Base-by-base conservation (phyloP, 2,329 filamentous ascomycete genomes). In the Botrytis cinerea region DNA sequence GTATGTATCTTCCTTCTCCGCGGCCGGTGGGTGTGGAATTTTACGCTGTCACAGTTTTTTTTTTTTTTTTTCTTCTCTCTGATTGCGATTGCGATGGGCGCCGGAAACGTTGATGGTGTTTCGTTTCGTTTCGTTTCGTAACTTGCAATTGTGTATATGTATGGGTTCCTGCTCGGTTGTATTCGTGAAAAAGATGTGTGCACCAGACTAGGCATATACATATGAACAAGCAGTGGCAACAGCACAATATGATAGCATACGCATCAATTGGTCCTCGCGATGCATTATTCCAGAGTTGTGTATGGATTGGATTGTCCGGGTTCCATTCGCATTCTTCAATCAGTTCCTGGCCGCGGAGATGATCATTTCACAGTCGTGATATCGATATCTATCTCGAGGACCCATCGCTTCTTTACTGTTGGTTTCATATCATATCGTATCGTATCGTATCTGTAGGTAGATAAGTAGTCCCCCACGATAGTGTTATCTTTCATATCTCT, bases 1-100 rank as follows among this genome's bases (percentile, higher is more conserved):
- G 40, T 71, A 63, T 70, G 25, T 70, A 46, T 71, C 32, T 51
- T 64, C 32, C 69, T 71, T 71, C 59, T 71, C 69, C 57, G 69
- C 69, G 69, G 57, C 59, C 43, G 35, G 18, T 40, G 2, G 2
- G 40, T 43, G 35, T 10, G 64, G 32, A 57, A 43, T 57, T 57
- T 57, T 18, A 32, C n/a, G 25, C 66, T 57, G 66, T 68, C 66
- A 68, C 35, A 43, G 35, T 35, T 35, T 35, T 35, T 35, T 28
- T 2, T 28, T 35, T 35, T 35, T 35, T 35, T 28, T 2, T 28
- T 28, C 28, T 28, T 28, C 28, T 28, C 28, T 28, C 28, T 28
- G 28, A 28, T 28, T 28, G 28, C 48, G 6, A 48, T 22, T 69
- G 45, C 28, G n/a, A 22, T 57, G 54, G 32, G n/a, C 28, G 48